Percentiles rank a stretch among this genome's conserved stretches.
Conservation (phyloP, 805 yeast genomes). For the Danielozyma ontarioensis region DNA sequence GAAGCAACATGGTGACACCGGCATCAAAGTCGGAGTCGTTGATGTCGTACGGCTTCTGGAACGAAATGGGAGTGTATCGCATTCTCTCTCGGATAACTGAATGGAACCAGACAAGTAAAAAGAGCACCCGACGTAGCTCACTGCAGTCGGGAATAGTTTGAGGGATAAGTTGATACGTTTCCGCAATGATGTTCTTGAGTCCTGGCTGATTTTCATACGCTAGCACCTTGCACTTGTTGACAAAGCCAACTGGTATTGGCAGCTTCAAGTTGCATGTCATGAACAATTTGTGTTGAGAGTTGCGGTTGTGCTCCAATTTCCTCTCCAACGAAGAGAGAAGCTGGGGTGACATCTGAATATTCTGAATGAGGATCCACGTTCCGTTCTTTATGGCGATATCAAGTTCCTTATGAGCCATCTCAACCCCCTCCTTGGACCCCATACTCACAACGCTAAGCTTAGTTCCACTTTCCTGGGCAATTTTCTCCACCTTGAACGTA, state of each 20-base stretch:
- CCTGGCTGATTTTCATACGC: constrained; percentile 63
- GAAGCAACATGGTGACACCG: constrained; percentile 40
- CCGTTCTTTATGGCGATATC: constrained; percentile 43
- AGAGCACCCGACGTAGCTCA: constrained; percentile 44
- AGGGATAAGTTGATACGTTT: constrained; percentile 23
- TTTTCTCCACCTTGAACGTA: constrained; percentile 42
- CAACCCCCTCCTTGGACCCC: constrained; percentile 68
- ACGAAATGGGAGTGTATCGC: constrained; percentile 60
- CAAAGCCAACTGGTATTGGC: constrained; percentile 48
- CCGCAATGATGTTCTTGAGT: constrained; percentile 42
- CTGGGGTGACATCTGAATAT: constrained; percentile 63
- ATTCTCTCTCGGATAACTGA: constrained; percentile 54
- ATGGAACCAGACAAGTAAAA: constrained; percentile 68
- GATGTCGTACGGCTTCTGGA: constrained; percentile 58
- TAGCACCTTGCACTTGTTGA: constrained; percentile 50
- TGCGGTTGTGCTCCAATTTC: constrained; percentile 26
- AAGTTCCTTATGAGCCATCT: constrained; percentile 52
- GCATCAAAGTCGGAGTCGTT: constrained; percentile 65
- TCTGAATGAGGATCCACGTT: constrained; percentile 74
- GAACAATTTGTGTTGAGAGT: constrained; percentile 48
- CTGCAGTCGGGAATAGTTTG: constrained; percentile 22
- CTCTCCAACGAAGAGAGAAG: constrained; percentile 59
- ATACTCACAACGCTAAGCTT: constrained; percentile 50
- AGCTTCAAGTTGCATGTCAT: constrained; percentile 55
- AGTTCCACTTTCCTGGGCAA: constrained; percentile 29